Evolutionary conservation across 2,329 filamentous ascomycete species (phyloP), one percentile per base, ranked within the genome.

Genomic region (Fusarium agapanthi): DNA sequence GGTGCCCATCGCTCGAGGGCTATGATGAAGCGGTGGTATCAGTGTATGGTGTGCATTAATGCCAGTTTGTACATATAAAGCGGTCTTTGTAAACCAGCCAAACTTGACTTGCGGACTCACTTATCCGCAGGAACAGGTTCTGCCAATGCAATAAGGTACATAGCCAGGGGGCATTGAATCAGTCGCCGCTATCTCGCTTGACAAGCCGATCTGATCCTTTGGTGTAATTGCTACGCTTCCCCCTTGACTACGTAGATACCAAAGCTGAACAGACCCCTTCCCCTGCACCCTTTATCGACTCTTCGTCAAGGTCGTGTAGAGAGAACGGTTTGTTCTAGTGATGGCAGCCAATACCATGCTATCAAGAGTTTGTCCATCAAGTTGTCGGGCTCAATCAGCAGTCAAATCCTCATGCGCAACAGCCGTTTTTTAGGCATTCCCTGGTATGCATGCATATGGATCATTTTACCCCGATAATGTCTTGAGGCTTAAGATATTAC

Each of bases 121-220:
- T 67, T 47, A 57, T 56, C 44, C 57, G 53, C 69, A 62, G 60
- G 65, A 70, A 70, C 70, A 67, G 59, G 53, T 51, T 55, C 47
- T 59, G 15, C 44, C 37, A 65, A 57, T 66, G 56, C 61, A 66
- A 37, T 30, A 20, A 51, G n/a, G 47, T 35, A n/a, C n/a, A n/a
- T n/a, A 47, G 58, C 44, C 67, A 73, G 71, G 71, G 70, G 71
- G 60, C 32, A 56, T 58, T 44, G 16, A 48, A 50, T 43, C 43
- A 56, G 53, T 54, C 57, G 44, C 67, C 61, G 24, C 71, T 68
- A 73, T 73, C 56, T 73, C 71, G 71, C 71, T 73, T 73, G 59
- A 38, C 67, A 47, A 66, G 66, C 47, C 66, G 70, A 71, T 71
- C 71, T 62, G 51, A 26, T 55, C 58, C 56, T 60, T 44, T 41